Percentiles rank a stretch among this genome's conserved stretches.
Evolutionary conservation across 2,329 filamentous ascomycete species (phyloP).

Genomic region (Madurella mycetomatis): DNA sequence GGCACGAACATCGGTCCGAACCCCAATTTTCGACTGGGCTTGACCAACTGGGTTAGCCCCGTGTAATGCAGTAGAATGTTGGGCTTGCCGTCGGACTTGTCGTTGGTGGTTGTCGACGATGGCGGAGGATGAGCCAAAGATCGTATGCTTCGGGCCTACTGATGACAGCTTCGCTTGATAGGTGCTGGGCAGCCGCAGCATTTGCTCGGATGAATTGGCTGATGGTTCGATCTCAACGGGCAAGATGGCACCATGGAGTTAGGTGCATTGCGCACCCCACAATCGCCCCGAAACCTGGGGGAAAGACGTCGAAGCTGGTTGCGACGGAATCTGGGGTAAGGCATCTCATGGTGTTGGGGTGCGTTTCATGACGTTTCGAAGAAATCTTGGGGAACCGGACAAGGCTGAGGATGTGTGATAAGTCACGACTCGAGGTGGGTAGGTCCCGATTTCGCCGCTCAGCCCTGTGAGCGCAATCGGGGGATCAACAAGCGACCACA

Average conservation of each 20-base stretch:
- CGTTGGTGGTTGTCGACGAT: no score
- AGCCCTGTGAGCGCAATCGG: background rate
- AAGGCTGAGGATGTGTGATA: background rate
- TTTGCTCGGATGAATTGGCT: background rate
- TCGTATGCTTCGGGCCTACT: conserved; percentile 4
- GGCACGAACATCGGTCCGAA: conserved; percentile 16
- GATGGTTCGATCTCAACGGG: no score
- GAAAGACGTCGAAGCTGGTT: background rate
- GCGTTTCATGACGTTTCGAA: no score
- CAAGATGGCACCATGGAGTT: background rate
- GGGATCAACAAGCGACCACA: background rate
- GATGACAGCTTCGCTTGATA: background rate
- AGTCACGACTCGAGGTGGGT: no score
- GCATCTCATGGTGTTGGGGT: no score
- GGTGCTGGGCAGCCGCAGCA: background rate
- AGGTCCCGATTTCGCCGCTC: background rate
- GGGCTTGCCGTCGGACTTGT: background rate
- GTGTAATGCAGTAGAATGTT: background rate
- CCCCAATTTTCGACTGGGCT: conserved; percentile 1
- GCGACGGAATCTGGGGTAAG: no score
- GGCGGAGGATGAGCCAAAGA: background rate
- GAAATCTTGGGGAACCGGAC: background rate
- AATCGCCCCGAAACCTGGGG: conserved; percentile 4
- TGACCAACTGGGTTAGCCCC: background rate
- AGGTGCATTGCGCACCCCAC: background rate